A percentile compares a stretch with the other conserved stretches of the same genome.
These are phyloP conservation scores for Coemansia furcata DNA, from an alignment of 192 early-diverging fungal genomes.

Conservation along the genomic window DNA sequence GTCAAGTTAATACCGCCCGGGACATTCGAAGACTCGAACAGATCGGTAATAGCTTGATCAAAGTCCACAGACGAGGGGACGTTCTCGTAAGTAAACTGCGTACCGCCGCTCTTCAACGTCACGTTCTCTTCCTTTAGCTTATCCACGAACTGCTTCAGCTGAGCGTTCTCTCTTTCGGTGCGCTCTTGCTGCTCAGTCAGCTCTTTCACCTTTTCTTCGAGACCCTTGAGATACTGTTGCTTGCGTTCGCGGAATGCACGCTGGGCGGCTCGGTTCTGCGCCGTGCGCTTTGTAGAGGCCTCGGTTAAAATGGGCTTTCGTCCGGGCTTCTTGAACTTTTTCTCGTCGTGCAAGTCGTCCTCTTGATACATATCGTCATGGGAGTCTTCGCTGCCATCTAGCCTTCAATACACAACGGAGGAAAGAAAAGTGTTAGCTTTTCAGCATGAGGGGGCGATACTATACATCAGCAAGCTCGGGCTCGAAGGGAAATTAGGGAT, in stretches of 20 bases:
- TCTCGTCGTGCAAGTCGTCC: constrained; percentile 52
- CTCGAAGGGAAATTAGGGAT: not conserved
- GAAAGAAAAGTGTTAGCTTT: not conserved
- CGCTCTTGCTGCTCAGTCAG: constrained; percentile 59
- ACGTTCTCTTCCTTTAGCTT: constrained; percentile 42
- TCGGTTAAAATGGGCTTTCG: constrained; percentile 62
- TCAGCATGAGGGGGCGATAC: not conserved
- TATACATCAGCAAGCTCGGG: not conserved
- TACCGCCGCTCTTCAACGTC: constrained; percentile 21
- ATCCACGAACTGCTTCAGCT: constrained; percentile 37
- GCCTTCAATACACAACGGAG: not conserved
- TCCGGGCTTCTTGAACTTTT: constrained; percentile 59
- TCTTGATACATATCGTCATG: constrained; percentile 54
- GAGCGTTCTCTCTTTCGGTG: constrained; percentile 51
- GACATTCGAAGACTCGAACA: constrained; percentile 23
- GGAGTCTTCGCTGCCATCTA: constrained; percentile 33
- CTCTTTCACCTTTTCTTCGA: constrained; percentile 71
- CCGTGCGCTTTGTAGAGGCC: constrained; percentile 67
- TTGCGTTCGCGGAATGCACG: constrained; percentile 86
- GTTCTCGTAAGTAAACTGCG: constrained; percentile 40
- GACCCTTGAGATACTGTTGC: constrained; percentile 74
- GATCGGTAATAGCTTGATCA: constrained; percentile 35
- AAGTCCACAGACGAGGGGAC: constrained; percentile 19
- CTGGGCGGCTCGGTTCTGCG: constrained; percentile 89
- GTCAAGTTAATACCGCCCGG: too few species aligned